These are phyloP conservation scores for Aspergillus novofumigatus DNA, from an alignment of 2,329 filamentous ascomycete genomes.

Conservation along the genomic window DNA sequence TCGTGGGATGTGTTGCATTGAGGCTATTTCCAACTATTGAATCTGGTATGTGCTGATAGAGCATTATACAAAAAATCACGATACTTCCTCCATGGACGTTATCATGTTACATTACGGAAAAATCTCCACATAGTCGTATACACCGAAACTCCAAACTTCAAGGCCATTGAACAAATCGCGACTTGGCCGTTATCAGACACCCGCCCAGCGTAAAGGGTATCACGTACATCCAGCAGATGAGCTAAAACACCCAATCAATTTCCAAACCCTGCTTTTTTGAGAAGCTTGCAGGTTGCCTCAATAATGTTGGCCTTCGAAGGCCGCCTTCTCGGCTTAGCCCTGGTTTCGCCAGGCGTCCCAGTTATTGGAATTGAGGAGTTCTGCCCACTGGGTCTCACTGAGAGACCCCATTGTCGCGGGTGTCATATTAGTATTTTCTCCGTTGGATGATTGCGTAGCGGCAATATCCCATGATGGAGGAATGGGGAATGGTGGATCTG, in stretches of 20 bases:
- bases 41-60: background rate
- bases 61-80: background rate
- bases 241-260: background rate
- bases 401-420: conserved; percentile 23
- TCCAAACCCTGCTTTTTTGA: background rate
- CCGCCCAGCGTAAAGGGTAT: background rate
- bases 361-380: conserved; percentile 20
- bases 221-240: background rate
- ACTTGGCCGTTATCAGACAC: background rate
- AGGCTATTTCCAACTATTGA: background rate
- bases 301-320: background rate
- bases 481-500: conserved; percentile 23
- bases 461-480: conserved; percentile 29
- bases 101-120: background rate
- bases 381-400: conserved; percentile 34
- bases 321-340: background rate
- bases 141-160: background rate
- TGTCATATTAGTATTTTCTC: conserved; percentile 16
- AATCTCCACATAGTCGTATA: background rate
- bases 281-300: background rate
- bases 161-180: background rate
- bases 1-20: too few species aligned
- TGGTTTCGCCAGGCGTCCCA: conserved; percentile 17
- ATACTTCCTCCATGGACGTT: background rate
- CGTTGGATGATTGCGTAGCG: conserved; percentile 8